These are phyloP conservation scores for Myxozyma kluyveri DNA, from an alignment of 805 yeast genomes.

Conservation along the genomic window DNA sequence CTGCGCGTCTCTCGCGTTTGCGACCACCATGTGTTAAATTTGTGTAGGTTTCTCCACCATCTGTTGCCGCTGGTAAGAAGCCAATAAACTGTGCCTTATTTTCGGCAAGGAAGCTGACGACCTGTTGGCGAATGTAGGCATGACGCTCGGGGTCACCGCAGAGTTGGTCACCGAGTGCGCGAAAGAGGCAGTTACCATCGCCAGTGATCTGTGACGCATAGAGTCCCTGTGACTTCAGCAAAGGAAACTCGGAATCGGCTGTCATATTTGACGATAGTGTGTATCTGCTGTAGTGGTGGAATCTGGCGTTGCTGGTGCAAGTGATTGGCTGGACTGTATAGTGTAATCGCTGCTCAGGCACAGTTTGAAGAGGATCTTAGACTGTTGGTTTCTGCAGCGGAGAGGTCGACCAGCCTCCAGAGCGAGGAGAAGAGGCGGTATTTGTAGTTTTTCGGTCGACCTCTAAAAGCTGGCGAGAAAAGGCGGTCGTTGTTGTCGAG, in stretches of 20 bases:
- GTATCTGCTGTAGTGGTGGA: too few relatives aligned
- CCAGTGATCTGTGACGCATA: conserved; percentile 42
- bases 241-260: conserved; percentile 39
- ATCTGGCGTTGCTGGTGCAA: too few relatives aligned
- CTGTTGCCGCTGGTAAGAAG: conserved; percentile 16
- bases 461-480: too few relatives aligned
- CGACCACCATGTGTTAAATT: conserved; percentile 9
- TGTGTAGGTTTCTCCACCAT: not conserved
- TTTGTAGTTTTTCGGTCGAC: too few relatives aligned
- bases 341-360: too few relatives aligned
- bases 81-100: conserved; percentile 35
- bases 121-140: conserved; percentile 34
- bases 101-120: conserved; percentile 37
- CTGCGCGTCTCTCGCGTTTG: conserved; percentile 18
- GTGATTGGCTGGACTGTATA: too few relatives aligned
- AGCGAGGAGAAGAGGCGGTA: too few relatives aligned
- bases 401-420: too few relatives aligned
- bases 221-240: conserved; percentile 37
- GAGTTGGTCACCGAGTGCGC: conserved; percentile 43
- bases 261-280: too few relatives aligned
- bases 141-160: conserved; percentile 40
- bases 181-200: conserved; percentile 46
- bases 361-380: too few relatives aligned
- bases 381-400: too few relatives aligned
- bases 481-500: too few relatives aligned